These are phyloP conservation scores for Jackrogersella multiformis DNA, from an alignment of 495 filamentous ascomycete species.

Conservation along the genomic window DNA sequence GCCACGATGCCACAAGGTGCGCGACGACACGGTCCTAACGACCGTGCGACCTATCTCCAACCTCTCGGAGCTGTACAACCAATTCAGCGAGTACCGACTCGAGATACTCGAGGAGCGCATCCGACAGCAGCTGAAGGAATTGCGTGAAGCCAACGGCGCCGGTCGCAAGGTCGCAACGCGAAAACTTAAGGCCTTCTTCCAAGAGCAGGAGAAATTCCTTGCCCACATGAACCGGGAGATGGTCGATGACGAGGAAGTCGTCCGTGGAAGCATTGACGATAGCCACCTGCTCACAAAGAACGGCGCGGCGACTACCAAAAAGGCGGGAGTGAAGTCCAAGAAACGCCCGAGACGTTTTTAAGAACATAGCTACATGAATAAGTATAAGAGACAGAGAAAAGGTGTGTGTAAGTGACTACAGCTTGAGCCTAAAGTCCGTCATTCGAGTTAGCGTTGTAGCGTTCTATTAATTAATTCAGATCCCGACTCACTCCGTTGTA, in stretches of 20 bases:
- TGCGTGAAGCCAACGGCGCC: conserved; percentile 56
- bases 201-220: conserved; percentile 64
- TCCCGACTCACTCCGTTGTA: background rate
- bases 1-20: conserved; percentile 63
- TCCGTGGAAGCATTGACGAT: conserved; percentile 50
- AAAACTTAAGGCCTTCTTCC: conserved; percentile 57
- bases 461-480: conserved; percentile 17
- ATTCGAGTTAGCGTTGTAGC: conserved; percentile 24
- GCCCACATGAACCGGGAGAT: conserved; percentile 66
- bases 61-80: conserved; percentile 73
- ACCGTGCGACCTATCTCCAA: conserved; percentile 73
- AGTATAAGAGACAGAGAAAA: background rate
- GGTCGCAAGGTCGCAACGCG: conserved; percentile 54
- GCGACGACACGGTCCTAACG: conserved; percentile 72
- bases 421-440: background rate
- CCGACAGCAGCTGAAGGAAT: conserved; percentile 54
- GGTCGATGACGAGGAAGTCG: conserved; percentile 62
- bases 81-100: conserved; percentile 74
- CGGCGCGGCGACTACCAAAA: background rate
- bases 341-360: conserved; percentile 33
- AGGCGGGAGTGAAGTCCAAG: conserved; percentile 22
- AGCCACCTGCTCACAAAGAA: conserved; percentile 25
- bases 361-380: no score
- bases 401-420: background rate
- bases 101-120: conserved; percentile 73